Evolutionary conservation across 2,329 filamentous ascomycete species (phyloP).

Genomic region (Pyrenophora seminiperda): DNA sequence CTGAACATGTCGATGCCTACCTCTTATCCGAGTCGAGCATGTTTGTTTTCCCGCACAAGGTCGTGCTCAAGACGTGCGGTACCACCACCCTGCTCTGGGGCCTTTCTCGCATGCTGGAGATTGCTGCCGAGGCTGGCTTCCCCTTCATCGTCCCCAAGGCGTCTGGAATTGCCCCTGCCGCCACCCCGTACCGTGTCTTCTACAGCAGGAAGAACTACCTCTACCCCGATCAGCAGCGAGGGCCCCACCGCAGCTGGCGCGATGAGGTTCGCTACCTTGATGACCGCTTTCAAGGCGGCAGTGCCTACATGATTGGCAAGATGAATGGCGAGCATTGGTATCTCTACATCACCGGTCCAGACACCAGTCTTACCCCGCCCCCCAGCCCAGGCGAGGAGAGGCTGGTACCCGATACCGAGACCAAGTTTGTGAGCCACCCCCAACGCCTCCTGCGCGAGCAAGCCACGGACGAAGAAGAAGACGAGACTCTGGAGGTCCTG

Average conservation of each 20-base stretch:
- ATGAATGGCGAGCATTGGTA: conserved; percentile 99
- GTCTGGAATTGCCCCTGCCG: conserved; percentile 72
- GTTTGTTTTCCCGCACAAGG: conserved; percentile 99
- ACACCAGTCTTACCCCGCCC: conserved; percentile 78
- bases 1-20: conserved; percentile 93
- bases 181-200: conserved; percentile 92
- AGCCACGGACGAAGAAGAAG: conserved; percentile 59
- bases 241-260: conserved; percentile 96
- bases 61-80: conserved; percentile 97
- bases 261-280: conserved; percentile 94
- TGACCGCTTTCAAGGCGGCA: conserved; percentile 87
- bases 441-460: conserved; percentile 57
- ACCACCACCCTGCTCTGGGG: conserved; percentile 93
- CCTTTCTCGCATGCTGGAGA: conserved; percentile 87
- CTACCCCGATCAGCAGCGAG: conserved; percentile 90
- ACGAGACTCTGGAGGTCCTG: conserved; percentile 75
- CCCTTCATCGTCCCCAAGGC: conserved; percentile 73
- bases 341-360: conserved; percentile 90
- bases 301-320: conserved; percentile 99
- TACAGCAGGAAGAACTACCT: conserved; percentile 99
- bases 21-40: conserved; percentile 98
- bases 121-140: conserved; percentile 91
- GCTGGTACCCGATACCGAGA: conserved; percentile 59
- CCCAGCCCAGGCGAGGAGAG: conserved; percentile 66
- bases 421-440: conserved; percentile 64